phyloP scores from a whole-genome alignment of 1,139 yeast genomes.

The Meyerozyma elateridarum region DNA sequence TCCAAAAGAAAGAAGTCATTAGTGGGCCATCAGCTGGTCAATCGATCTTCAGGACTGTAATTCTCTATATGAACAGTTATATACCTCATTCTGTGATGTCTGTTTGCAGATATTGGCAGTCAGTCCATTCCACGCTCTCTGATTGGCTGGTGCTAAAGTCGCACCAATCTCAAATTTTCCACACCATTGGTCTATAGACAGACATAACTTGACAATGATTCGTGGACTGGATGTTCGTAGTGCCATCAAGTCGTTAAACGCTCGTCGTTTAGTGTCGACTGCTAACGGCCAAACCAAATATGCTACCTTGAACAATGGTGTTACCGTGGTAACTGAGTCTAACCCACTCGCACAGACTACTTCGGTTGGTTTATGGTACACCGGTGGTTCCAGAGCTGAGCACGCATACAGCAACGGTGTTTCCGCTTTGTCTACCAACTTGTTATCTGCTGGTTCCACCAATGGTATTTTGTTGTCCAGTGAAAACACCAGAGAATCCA shows the following conservation, averaged over 20 bases:
- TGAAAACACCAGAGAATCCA: conserved; percentile 46
- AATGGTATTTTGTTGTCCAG: conserved; percentile 46
- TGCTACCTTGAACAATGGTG: conserved; percentile 69
- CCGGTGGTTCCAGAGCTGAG: conserved; percentile 77
- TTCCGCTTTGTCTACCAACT: conserved; percentile 56
- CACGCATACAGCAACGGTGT: conserved; percentile 78
- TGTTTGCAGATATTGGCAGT: too few relatives aligned
- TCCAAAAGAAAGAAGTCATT: too few relatives aligned
- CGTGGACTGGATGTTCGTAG: conserved; percentile 36
- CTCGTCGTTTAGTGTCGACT: conserved; percentile 56
- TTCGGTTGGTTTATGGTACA: conserved; percentile 64
- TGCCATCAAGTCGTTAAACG: conserved; percentile 28
- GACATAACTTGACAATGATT: conserved; percentile 21
- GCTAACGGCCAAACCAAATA: conserved; percentile 57
- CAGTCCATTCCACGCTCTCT: conserved; percentile 4
- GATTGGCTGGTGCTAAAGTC: conserved; percentile 1
- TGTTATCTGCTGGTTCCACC: conserved; percentile 36
- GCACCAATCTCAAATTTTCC: conserved; percentile 2
- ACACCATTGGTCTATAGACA: conserved; percentile 3
- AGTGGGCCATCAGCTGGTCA: too few relatives aligned
- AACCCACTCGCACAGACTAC: conserved; percentile 53
- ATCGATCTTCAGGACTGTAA: too few relatives aligned
- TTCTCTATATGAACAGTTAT: too few relatives aligned
- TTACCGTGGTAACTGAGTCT: conserved; percentile 65
- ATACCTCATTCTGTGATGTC: too few relatives aligned